A percentile compares a stretch with the other conserved stretches of the same genome.
phyloP scores from a whole-genome alignment of 805 yeast species.

The Wickerhamomyces chaumierensis region DNA sequence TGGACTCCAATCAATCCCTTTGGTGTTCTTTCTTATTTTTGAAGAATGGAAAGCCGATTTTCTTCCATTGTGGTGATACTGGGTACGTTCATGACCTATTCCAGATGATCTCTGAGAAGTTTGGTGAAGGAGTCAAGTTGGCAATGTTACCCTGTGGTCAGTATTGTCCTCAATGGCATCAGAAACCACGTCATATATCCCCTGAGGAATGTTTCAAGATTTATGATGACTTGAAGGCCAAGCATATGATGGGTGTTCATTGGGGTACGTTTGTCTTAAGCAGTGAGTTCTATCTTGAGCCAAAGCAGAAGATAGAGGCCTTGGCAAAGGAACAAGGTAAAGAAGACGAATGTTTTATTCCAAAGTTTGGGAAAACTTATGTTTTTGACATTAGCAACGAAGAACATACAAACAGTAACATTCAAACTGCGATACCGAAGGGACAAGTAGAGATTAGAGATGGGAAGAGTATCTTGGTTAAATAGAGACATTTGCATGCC shows the following conservation, averaged over 20 bases:
- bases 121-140: constrained; percentile 46
- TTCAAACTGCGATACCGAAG: constrained; percentile 1
- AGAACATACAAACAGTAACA: constrained; percentile 3
- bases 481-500: too few relatives aligned
- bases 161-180: constrained; percentile 92
- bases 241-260: constrained; percentile 75
- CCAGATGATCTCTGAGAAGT: constrained; percentile 47
- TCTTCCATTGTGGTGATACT: constrained; percentile 92
- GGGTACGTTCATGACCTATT: constrained; percentile 77
- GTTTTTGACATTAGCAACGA: constrained; percentile 25
- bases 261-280: constrained; percentile 94
- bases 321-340: constrained; percentile 32
- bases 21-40: constrained; percentile 84
- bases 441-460: constrained; percentile 17
- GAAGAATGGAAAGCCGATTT: constrained; percentile 54
- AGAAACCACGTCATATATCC: constrained; percentile 75
- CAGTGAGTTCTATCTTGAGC: constrained; percentile 81
- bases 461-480: constrained; percentile 21
- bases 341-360: constrained; percentile 38
- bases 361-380: constrained; percentile 67
- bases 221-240: constrained; percentile 48
- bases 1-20: constrained; percentile 69
- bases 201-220: constrained; percentile 71
- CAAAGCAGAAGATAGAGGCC: constrained; percentile 46
- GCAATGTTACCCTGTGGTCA: constrained; percentile 91